Base-by-base conservation (phyloP, 2,329 filamentous ascomycete species). In the Xylariaceae sp. region DNA sequence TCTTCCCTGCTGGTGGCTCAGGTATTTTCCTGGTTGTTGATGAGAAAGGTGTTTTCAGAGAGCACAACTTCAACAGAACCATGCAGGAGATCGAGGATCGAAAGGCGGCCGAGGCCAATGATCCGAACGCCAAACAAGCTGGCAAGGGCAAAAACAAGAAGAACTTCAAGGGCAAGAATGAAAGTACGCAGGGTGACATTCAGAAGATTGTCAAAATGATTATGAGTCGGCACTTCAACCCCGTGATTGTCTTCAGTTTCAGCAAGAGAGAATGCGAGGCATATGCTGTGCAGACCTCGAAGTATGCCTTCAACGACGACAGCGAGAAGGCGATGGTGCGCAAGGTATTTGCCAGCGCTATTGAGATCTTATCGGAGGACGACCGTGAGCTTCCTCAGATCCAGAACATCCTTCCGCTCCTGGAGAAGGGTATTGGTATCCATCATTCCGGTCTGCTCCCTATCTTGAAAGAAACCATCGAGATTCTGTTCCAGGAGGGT, bases 131-230 rank as follows among this genome's bases (percentile, higher is more conserved):
- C 4, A 92, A 89, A 73, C 82, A 85, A 65, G 94, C 90, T 74
- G 92, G 92, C 65, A 92, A 85, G 72, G 93, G 92, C 63, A 96
- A 93, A 73, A 88, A 96, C 72, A 97, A 96, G 80, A 93, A 89
- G 76, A 86, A 86, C 3, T 92, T 93, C 75, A 97, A 95, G 76
- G 92, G 92, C 53, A 89, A 89, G n/a, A 82, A 83, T 48, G 82
- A 88, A 62, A 85, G 82, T 34, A 87, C 86, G 17, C 74, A 85
- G 11, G 86, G 86, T 1, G 94, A 99, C 75, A 96, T 99, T 62
- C 92, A 91, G 78, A 97, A 97, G 80, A 96, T 99, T 69, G 89
- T 99, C 66, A 90, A 89, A 75, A 99, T 99, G 94, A 96, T 97
- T 67, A 96, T 99, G 88, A 83, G 90, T 76, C 96, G 92, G 78